phyloP scores from a whole-genome alignment of 768 basidiomycete species.

The Psilocybe cyanescens region DNA sequence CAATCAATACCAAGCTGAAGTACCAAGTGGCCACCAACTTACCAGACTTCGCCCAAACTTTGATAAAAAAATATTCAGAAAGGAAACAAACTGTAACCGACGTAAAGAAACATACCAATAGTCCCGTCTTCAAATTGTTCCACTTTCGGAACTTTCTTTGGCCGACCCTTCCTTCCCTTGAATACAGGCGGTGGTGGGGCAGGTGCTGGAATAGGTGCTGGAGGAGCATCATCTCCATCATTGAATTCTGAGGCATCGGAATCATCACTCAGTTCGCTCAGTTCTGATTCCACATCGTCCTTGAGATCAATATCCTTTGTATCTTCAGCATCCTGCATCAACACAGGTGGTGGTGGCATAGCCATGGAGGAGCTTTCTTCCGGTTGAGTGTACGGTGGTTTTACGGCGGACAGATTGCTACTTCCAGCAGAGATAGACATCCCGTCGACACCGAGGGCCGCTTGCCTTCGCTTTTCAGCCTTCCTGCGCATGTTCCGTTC shows the following conservation, averaged over 20 bases:
- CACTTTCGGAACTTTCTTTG: constrained; percentile 18
- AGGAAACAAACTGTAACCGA: not conserved
- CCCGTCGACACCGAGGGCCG: constrained; percentile 9
- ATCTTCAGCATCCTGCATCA: not conserved
- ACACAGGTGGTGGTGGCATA: not conserved
- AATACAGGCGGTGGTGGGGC: constrained; percentile 1
- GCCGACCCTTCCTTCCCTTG: constrained; percentile 7
- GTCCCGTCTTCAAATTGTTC: constrained; percentile 49
- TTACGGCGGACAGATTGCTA: constrained; percentile 19
- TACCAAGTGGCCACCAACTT: constrained; percentile 23
- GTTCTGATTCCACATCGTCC: constrained; percentile 18
- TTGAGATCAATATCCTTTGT: not conserved
- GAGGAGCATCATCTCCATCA: constrained; percentile 13
- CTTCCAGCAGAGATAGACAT: constrained; percentile 19
- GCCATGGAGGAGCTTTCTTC: too few relatives aligned
- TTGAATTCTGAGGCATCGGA: constrained; percentile 13
- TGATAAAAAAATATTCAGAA: not conserved
- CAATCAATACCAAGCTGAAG: constrained; percentile 7
- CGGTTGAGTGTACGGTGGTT: not conserved
- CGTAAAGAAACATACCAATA: constrained; percentile 51
- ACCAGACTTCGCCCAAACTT: constrained; percentile 89
- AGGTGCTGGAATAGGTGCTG: not conserved
- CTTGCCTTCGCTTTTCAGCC: constrained; percentile 35
- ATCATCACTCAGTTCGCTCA: constrained; percentile 22
- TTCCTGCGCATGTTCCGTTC: constrained; percentile 56